phyloP scores from a whole-genome alignment of 2,329 filamentous ascomycete genomes.

The Nigrospora osmanthi region DNA sequence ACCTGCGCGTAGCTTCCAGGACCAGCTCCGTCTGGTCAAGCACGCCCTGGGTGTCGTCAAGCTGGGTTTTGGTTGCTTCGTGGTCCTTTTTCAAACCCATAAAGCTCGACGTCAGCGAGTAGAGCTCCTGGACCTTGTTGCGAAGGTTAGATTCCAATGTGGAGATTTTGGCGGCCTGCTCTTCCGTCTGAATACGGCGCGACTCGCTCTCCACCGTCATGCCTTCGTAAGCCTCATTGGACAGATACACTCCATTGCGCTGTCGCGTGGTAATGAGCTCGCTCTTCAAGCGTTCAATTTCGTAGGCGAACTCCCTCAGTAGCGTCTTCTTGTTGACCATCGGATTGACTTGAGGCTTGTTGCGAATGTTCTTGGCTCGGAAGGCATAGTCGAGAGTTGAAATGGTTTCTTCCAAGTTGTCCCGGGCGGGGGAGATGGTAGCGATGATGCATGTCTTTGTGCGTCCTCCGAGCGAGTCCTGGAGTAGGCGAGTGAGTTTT shows the following conservation, averaged over 20 bases:
- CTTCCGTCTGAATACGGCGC: constrained; percentile 80
- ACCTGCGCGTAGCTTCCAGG: constrained; percentile 66
- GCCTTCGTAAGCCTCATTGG: constrained; percentile 82
- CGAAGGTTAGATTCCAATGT: constrained; percentile 84
- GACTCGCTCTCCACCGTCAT: constrained; percentile 91
- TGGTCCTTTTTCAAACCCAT: constrained; percentile 85
- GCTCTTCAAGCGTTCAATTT: constrained; percentile 91
- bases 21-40: constrained; percentile 85
- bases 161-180: constrained; percentile 86
- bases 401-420: constrained; percentile 95
- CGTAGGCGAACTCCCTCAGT: constrained; percentile 78
- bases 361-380: constrained; percentile 95
- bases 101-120: constrained; percentile 78
- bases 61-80: constrained; percentile 61
- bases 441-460: constrained; percentile 99
- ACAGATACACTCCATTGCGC: constrained; percentile 90
- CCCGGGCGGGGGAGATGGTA: constrained; percentile 88
- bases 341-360: constrained; percentile 93
- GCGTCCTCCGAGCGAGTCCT: constrained; percentile 90
- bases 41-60: constrained; percentile 74
- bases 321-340: constrained; percentile 89
- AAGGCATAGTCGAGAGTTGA: constrained; percentile 98
- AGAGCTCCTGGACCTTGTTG: constrained; percentile 90
- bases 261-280: constrained; percentile 89
- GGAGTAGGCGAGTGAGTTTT: constrained; percentile 86